Evolutionary conservation across 805 yeast genomes (phyloP), one percentile per base, ranked within the genome.

Genomic region (Nakazawaea ernobii): DNA sequence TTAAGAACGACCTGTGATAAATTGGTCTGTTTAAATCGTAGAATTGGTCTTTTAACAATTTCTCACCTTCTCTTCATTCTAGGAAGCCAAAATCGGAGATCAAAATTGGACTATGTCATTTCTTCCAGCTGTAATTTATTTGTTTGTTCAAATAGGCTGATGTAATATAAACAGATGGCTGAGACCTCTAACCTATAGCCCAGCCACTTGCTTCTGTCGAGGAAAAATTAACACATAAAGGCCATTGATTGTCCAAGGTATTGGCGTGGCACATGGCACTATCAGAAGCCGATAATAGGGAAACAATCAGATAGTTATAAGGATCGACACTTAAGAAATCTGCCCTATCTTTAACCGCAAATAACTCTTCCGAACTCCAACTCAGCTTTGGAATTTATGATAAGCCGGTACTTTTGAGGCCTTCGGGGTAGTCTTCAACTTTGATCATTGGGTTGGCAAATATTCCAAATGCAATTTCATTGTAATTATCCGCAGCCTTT

Each of bases 291-390:
- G 17, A 17, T 6, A 45, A 20, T 9, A 43, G 37, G 27, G 48
- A 55, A 13, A 53, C 55, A 10, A 60, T 53, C 28, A 58, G 52
- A 40, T 61, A 60, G 32, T 65, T 59, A 47, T 63, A 62, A 6
- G 61, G 61, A 40, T 63, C 67, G 52, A 60, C 53, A n/a, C 67
- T 67, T 41, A 62, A 62, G 56, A 59, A 65, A 46, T 65, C 69
- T 8, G 59, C 39, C 7, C 62, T 54, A 9, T 57, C 58, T 11
- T 57, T 46, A 28, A 63, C 55, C 8, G 52, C 48, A 32, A 40
- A 24, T 38, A 59, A 55, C 47, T 65, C 67, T 17, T 57, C 62
- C 4, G 38, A 53, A 3, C 65, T 55, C 53, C 61, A 60, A 9
- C 43, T 17, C 40, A 27, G 35, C 8, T 30, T 29, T 11, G 60